Evolutionary conservation across 768 basidiomycete species (phyloP), one percentile per base, ranked within the genome.

Genomic region (Tulasnella sp.): DNA sequence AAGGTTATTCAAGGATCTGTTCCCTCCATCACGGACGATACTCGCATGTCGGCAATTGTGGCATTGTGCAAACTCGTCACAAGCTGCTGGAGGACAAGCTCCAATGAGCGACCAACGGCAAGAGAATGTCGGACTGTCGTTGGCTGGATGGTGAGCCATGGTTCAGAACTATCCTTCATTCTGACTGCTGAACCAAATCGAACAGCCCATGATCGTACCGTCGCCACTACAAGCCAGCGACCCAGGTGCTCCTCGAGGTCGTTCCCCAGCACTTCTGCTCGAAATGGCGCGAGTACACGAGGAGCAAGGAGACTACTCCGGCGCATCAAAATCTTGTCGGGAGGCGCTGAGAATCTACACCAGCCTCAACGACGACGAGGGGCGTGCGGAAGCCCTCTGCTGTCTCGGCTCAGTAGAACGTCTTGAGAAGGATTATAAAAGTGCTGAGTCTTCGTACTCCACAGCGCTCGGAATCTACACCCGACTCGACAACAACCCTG

Each of bases 141-240:
- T 2, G 12, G 16, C 58, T 60, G 58, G 58, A 60, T 60, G 58
- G 58, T 60, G 12, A 60, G 58, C 31, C 58, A 31, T 3, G 46
- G 46, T 46, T 16, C 16, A 20, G 46, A 16, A 1, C 16, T 20
- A 14, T 46, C 16, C 16, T 46, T 46, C 46, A 1, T 14, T n/a
- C 58, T 60, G 58, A 1, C 16, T 4, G n/a, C 58, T 3, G 2
- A 16, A 1, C n/a, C 31, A n/a, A 60, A n/a, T 31, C 58, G n/a
- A 31, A 60, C n/a, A 60, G 58, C 58, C 58, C 24, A 60, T 60
- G 58, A 60, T 60, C 58, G n/a, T 60, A 9, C 58, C 58, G n/a
- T 60, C 58, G 4, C 58, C 58, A n/a, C 31, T 24, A n/a, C n/a
- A 60, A 60, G 14, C n/a, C 58, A 60, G 58, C 14, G 58, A 60